phyloP scores from a whole-genome alignment of 768 basidiomycete genomes.

The Kwoniella shandongensis region DNA sequence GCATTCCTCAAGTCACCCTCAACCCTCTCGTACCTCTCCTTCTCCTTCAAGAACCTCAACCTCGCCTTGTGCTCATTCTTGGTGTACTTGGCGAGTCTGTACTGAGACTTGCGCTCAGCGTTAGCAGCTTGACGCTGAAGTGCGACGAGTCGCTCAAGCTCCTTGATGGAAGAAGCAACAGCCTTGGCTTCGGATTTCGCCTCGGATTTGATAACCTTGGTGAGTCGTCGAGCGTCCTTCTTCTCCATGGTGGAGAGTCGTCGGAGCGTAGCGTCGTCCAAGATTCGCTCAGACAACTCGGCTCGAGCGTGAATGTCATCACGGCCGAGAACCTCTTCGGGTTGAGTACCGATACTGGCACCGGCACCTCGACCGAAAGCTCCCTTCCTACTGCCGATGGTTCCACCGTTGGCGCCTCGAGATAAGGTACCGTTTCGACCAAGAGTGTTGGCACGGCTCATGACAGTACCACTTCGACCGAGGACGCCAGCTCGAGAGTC shows the following conservation, averaged over 20 bases:
- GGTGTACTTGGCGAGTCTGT: conserved; percentile 61
- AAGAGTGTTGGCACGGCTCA: conserved; percentile 40
- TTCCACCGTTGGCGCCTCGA: conserved; percentile 45
- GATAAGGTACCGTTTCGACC: conserved; percentile 42
- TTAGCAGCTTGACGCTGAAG: conserved; percentile 64
- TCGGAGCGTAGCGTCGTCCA: conserved; percentile 43
- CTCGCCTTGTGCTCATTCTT: conserved; percentile 65
- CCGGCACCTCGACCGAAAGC: conserved; percentile 50
- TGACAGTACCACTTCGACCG: conserved; percentile 36
- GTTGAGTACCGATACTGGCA: conserved; percentile 47
- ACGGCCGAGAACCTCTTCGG: conserved; percentile 49
- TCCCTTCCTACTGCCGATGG: conserved; percentile 40
- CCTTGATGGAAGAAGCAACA: conserved; percentile 63
- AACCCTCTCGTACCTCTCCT: conserved; percentile 54
- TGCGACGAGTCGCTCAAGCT: conserved; percentile 67
- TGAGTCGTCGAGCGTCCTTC: conserved; percentile 62
- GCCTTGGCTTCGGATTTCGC: conserved; percentile 68
- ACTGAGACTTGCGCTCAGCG: conserved; percentile 65
- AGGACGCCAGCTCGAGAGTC: conserved; percentile 37
- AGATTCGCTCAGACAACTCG: conserved; percentile 44
- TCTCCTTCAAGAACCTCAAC: conserved; percentile 64
- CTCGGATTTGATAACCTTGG: conserved; percentile 70
- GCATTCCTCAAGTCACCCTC: conserved; percentile 49
- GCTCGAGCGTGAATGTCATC: conserved; percentile 50
- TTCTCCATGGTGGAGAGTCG: conserved; percentile 48